These are phyloP conservation scores for Pichia nakasei DNA, from an alignment of 805 yeast genomes.

Conservation along the genomic window DNA sequence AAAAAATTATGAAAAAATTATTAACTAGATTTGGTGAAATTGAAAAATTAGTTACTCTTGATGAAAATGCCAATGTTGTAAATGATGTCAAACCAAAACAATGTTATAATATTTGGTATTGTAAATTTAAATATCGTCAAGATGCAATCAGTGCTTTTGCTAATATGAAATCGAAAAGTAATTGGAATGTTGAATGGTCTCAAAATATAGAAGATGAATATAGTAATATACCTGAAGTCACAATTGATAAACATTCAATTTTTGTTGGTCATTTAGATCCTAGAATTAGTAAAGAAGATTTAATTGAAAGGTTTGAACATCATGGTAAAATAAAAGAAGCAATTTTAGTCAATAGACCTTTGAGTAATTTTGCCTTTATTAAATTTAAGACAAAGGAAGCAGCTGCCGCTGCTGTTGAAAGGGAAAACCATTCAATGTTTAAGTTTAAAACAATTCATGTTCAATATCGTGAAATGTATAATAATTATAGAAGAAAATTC, in stretches of 20 bases:
- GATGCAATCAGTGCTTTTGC: conserved; percentile 86
- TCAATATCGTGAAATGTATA: conserved; percentile 62
- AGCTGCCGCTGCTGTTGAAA: conserved; percentile 82
- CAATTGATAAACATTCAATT: conserved; percentile 63
- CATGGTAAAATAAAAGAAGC: conserved; percentile 60
- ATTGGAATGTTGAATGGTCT: conserved; percentile 75
- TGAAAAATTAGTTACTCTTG: conserved; percentile 50
- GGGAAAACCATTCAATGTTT: conserved; percentile 74
- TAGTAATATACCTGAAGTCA: conserved; percentile 28
- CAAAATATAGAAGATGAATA: conserved; percentile 58
- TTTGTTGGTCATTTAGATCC: conserved; percentile 68
- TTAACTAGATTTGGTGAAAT: conserved; percentile 61
- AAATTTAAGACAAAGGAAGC: conserved; percentile 55
- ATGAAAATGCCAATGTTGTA: conserved; percentile 24
- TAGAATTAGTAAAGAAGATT: conserved; percentile 43
- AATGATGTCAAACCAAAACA: conserved; percentile 8
- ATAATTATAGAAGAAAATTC: conserved; percentile 25
- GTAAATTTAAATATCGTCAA: conserved; percentile 71
- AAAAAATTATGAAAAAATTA: conserved; percentile 28
- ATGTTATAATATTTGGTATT: conserved; percentile 45
- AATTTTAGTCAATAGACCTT: conserved; percentile 44
- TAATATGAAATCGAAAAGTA: conserved; percentile 42
- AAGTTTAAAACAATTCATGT: conserved; percentile 73
- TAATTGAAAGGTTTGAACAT: conserved; percentile 48
- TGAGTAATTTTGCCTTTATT: conserved; percentile 63